Conservation (phyloP, 345 rosid species). For the Barbarea vulgaris region DNA sequence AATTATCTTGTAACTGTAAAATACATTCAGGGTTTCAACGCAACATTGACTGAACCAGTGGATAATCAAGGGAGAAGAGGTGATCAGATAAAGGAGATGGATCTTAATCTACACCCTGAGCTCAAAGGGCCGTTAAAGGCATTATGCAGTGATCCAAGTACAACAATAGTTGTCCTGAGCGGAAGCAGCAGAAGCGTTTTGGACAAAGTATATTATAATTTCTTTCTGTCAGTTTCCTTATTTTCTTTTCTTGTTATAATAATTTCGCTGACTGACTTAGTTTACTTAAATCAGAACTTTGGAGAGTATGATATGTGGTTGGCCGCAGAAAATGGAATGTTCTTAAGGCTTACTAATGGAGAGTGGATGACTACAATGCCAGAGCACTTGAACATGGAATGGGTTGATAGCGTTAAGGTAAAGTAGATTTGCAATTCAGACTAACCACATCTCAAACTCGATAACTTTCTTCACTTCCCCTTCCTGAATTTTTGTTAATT, state of each 20-base stretch:
- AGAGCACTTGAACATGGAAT: slow-evolving; percentile 96
- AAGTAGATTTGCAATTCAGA: slow-evolving; percentile 9
- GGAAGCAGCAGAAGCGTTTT: slow-evolving; percentile 77
- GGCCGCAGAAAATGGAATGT: slow-evolving; percentile 99
- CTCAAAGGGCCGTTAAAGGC: slow-evolving; percentile 63
- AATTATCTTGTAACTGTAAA: background rate
- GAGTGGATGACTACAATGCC: slow-evolving; percentile 99
- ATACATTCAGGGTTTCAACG: slow-evolving; percentile 84
- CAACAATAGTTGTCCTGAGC: slow-evolving; percentile 87
- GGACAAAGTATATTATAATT: slow-evolving; percentile 60
- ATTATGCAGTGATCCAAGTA: slow-evolving; percentile 73
- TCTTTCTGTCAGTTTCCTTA: slow-evolving; percentile 5
- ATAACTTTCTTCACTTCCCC: slow-evolving; percentile 23
- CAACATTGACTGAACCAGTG: slow-evolving; percentile 90
- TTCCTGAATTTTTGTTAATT: slow-evolving; percentile 26
- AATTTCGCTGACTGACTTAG: slow-evolving; percentile 11
- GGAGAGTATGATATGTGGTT: slow-evolving; percentile 86
- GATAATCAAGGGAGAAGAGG: slow-evolving; percentile 89
- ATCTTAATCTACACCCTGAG: slow-evolving; percentile 89
- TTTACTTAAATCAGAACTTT: slow-evolving; percentile 63
- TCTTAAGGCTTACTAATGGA: slow-evolving; percentile 76
- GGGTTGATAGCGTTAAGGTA: slow-evolving; percentile 99
- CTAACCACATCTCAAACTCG: background rate
- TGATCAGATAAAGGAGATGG: slow-evolving; percentile 98
- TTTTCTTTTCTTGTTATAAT: background rate